phyloP scores from a whole-genome alignment of 805 yeast species.

The Scheffersomyces coipomensis region DNA sequence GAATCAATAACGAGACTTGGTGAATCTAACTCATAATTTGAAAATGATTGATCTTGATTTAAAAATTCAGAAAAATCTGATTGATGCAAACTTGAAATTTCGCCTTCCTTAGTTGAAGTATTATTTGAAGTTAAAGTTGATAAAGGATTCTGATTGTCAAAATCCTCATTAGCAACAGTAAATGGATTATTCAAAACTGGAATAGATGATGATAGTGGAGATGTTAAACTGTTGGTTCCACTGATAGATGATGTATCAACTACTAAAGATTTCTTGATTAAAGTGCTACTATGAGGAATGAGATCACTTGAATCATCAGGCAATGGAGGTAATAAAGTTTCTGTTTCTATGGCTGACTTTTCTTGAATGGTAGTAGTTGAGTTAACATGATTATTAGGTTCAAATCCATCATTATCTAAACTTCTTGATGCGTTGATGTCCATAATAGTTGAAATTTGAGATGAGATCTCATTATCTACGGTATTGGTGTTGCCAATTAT shows the following conservation, averaged over 20 bases:
- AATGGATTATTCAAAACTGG: neutral
- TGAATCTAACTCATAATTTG: conserved; percentile 16
- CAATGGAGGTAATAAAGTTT: conserved; percentile 27
- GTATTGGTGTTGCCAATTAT: too few relatives aligned
- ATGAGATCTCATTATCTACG: too few relatives aligned
- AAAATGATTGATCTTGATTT: conserved; percentile 1
- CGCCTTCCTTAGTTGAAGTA: neutral
- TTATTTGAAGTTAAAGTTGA: neutral
- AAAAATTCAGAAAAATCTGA: neutral
- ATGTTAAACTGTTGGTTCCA: neutral
- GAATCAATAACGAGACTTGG: conserved; percentile 11
- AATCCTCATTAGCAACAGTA: neutral
- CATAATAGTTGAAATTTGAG: too few relatives aligned
- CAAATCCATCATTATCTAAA: too few relatives aligned
- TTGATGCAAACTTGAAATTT: neutral
- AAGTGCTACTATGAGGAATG: neutral
- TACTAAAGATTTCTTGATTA: neutral
- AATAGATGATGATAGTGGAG: neutral
- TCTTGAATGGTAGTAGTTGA: neutral
- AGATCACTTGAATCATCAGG: conserved; percentile 19
- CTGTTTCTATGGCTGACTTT: conserved; percentile 7
- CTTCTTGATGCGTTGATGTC: too few relatives aligned
- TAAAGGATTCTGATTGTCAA: neutral
- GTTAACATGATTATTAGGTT: too few relatives aligned
- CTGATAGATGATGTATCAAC: neutral